Conservation (phyloP, 2,329 filamentous ascomycete genomes). For the Exophiala oligosperma region DNA sequence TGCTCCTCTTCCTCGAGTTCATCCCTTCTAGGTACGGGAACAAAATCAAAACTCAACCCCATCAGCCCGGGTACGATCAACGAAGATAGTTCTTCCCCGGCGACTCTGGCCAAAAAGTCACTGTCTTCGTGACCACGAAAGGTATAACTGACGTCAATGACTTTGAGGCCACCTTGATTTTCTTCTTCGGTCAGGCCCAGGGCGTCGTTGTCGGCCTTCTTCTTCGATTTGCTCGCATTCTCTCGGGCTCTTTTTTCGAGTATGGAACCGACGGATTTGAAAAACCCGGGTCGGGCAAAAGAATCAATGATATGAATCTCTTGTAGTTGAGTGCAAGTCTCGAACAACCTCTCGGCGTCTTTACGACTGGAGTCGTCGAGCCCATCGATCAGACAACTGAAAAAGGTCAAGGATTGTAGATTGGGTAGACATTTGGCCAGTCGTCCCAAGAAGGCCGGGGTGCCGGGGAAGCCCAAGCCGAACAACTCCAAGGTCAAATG, state of each 20-base stretch:
- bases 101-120: slow-evolving; percentile 43
- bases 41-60: slow-evolving; percentile 22
- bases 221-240: neutral
- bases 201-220: neutral
- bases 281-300: slow-evolving; percentile 46
- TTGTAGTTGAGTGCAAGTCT: slow-evolving; percentile 35
- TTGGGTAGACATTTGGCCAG: slow-evolving; percentile 43
- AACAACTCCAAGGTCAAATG: slow-evolving; percentile 51
- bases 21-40: neutral
- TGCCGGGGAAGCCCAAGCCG: slow-evolving; percentile 45
- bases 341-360: slow-evolving; percentile 46
- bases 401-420: slow-evolving; percentile 46
- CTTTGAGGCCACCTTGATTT: slow-evolving; percentile 35
- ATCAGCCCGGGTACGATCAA: slow-evolving; percentile 20
- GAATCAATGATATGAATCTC: slow-evolving; percentile 51
- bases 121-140: slow-evolving; percentile 45
- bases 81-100: slow-evolving; percentile 22
- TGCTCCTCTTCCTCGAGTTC: neutral
- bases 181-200: neutral
- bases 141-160: slow-evolving; percentile 50
- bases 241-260: slow-evolving; percentile 17
- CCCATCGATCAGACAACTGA: slow-evolving; percentile 48
- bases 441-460: slow-evolving; percentile 41
- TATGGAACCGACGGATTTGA: slow-evolving; percentile 33
- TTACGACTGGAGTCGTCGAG: slow-evolving; percentile 38